phyloP scores from a whole-genome alignment of 352 stramenopile species.

The Pythium monospermum region DNA sequence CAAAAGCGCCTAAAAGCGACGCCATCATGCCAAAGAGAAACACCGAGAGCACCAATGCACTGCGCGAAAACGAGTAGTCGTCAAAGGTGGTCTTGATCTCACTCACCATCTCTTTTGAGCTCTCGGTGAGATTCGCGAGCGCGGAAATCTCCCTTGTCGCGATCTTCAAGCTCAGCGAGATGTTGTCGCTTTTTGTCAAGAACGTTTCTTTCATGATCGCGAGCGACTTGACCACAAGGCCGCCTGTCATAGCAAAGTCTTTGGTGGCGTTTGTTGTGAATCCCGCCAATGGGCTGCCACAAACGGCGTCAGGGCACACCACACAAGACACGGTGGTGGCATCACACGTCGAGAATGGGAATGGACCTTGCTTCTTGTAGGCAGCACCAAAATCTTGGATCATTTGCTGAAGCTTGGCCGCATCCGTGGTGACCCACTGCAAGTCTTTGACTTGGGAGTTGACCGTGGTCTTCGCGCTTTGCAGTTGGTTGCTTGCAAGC shows the following conservation, averaged over 20 bases:
- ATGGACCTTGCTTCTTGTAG: slow-evolving; percentile 50
- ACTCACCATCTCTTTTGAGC: slow-evolving; percentile 49
- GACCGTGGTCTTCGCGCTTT: slow-evolving; percentile 36
- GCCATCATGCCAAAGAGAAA: slow-evolving; percentile 72
- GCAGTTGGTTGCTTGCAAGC: slow-evolving; percentile 36
- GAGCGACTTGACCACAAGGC: slow-evolving; percentile 27
- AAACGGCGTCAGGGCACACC: slow-evolving; percentile 44
- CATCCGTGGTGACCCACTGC: slow-evolving; percentile 48
- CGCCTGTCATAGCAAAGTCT: slow-evolving; percentile 20
- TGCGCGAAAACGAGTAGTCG: slow-evolving; percentile 71
- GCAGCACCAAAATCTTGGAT: slow-evolving; percentile 46
- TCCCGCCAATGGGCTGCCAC: slow-evolving; percentile 35
- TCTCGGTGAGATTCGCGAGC: slow-evolving; percentile 47
- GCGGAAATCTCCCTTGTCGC: slow-evolving; percentile 44
- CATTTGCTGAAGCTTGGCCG: slow-evolving; percentile 49
- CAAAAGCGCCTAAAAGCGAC: slow-evolving; percentile 56
- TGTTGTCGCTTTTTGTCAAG: slow-evolving; percentile 29
- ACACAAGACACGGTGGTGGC: slow-evolving; percentile 43
- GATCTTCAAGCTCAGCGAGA: slow-evolving; percentile 37
- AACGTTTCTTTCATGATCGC: slow-evolving; percentile 36
- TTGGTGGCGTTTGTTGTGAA: slow-evolving; percentile 32
- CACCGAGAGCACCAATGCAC: slow-evolving; percentile 66
- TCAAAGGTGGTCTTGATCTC: slow-evolving; percentile 65
- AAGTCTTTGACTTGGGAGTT: slow-evolving; percentile 33
- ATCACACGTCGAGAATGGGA: slow-evolving; percentile 46